These are phyloP conservation scores for Licmophora abbreviata DNA, from an alignment of 108 stramenopile genomes.

Conservation along the genomic window DNA sequence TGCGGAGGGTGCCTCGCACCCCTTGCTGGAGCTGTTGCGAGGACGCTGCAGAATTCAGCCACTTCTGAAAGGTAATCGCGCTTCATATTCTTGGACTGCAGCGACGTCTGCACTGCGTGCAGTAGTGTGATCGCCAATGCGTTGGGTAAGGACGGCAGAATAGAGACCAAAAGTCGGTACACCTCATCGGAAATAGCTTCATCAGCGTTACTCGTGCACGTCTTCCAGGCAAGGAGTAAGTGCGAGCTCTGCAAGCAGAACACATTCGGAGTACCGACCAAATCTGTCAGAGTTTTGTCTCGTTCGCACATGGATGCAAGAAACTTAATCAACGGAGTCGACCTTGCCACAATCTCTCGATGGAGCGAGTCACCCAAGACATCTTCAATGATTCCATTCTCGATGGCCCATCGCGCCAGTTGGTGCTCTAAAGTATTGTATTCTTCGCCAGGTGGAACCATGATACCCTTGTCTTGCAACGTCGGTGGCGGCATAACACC, in stretches of 20 bases:
- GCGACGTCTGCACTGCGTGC: constrained; percentile 43
- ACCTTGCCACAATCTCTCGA: constrained; percentile 72
- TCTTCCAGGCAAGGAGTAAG: constrained; percentile 78
- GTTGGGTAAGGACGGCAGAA: constrained; percentile 64
- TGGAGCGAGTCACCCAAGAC: constrained; percentile 77
- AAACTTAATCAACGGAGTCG: constrained; percentile 69
- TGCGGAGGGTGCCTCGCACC: constrained; percentile 13
- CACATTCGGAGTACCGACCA: constrained; percentile 23
- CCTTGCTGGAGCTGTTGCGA: constrained; percentile 56
- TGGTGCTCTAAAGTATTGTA: constrained; percentile 67
- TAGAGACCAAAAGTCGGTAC: constrained; percentile 70
- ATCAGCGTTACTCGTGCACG: constrained; percentile 67
- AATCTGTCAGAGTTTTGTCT: constrained; percentile 16
- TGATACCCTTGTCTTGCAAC: constrained; percentile 39
- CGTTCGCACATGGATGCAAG: constrained; percentile 70
- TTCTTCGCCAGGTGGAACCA: constrained; percentile 76
- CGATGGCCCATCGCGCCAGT: constrained; percentile 78
- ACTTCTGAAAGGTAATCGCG: constrained; percentile 61
- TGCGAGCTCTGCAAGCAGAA: constrained; percentile 71
- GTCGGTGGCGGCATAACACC: constrained; percentile 80
- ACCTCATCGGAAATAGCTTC: constrained; percentile 76
- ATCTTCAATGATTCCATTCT: constrained; percentile 72
- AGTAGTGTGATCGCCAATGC: constrained; percentile 72
- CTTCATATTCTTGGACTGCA: constrained; percentile 26
- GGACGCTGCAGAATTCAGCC: constrained; percentile 64